phyloP scores from a whole-genome alignment of 345 rosid genomes.

The Hevea brasiliensis region DNA sequence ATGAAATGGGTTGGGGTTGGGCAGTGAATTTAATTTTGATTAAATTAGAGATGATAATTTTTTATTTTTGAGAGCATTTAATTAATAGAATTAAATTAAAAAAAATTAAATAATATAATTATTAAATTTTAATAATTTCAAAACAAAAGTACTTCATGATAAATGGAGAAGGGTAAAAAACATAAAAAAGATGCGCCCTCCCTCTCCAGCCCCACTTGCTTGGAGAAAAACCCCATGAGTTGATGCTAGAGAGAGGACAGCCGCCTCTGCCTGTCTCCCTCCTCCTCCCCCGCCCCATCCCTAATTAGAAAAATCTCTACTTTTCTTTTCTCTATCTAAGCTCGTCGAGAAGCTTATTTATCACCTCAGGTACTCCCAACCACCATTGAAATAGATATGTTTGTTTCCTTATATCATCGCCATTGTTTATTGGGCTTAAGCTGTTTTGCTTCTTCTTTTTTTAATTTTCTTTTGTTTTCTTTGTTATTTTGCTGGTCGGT shows the following conservation, averaged over 20 bases:
- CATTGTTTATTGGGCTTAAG: conserved; percentile 15
- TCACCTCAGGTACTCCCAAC: conserved; percentile 23
- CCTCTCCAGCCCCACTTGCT: conserved; percentile 34
- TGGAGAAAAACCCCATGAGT: conserved; percentile 29
- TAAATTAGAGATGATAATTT: no score
- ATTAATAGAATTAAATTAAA: no score
- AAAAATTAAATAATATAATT: no score
- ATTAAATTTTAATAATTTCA: no score
- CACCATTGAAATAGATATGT: neutral
- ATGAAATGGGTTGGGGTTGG: no score
- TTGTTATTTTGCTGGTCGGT: conserved; percentile 4
- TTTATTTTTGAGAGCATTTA: no score
- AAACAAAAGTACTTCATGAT: no score
- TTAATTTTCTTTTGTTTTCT: neutral
- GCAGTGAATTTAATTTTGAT: no score
- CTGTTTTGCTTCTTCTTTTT: conserved; percentile 2
- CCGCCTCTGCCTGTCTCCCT: conserved; percentile 19
- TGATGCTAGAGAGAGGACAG: conserved; percentile 28
- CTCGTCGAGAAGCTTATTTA: neutral
- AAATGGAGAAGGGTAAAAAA: neutral
- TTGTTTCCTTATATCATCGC: neutral
- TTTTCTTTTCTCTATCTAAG: neutral
- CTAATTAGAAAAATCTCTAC: neutral
- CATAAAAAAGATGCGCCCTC: neutral
- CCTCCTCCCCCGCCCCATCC: neutral